Conservation (phyloP, 768 basidiomycete species). For the Serendipita indica region DNA sequence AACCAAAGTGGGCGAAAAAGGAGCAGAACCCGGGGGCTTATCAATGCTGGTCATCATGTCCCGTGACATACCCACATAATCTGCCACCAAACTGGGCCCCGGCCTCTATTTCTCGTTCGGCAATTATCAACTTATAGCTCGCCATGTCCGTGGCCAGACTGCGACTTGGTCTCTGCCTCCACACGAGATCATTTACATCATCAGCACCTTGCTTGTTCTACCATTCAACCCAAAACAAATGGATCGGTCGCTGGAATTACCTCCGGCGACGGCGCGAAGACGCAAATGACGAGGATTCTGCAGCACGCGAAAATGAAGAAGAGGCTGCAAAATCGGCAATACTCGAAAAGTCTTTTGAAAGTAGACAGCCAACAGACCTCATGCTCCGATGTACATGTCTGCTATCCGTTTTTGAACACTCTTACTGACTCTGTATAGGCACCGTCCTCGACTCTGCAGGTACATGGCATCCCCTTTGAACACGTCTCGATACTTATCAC, state of each 20-base stretch:
- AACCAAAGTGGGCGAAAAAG: too few species aligned
- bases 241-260: background rate
- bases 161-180: too few species aligned
- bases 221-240: too few species aligned
- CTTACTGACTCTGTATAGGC: slow-evolving; percentile 33
- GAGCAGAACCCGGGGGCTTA: too few species aligned
- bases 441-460: slow-evolving; percentile 79
- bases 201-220: too few species aligned
- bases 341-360: slow-evolving; percentile 73
- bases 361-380: slow-evolving; percentile 75
- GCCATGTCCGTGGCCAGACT: too few species aligned
- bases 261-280: background rate
- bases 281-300: background rate
- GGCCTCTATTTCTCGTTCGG: too few species aligned
- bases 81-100: too few species aligned
- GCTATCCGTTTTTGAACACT: slow-evolving; percentile 14
- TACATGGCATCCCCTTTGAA: slow-evolving; percentile 21
- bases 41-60: too few species aligned
- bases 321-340: slow-evolving; percentile 58
- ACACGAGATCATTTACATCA: too few species aligned
- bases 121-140: too few species aligned
- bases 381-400: slow-evolving; percentile 71
- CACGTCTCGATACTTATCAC: slow-evolving; percentile 14
- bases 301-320: slow-evolving; percentile 31
- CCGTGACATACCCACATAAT: too few species aligned